Evolutionary conservation across 148 eudicot genomes (phyloP).

Genomic region (Mesembryanthemum crystallinum): DNA sequence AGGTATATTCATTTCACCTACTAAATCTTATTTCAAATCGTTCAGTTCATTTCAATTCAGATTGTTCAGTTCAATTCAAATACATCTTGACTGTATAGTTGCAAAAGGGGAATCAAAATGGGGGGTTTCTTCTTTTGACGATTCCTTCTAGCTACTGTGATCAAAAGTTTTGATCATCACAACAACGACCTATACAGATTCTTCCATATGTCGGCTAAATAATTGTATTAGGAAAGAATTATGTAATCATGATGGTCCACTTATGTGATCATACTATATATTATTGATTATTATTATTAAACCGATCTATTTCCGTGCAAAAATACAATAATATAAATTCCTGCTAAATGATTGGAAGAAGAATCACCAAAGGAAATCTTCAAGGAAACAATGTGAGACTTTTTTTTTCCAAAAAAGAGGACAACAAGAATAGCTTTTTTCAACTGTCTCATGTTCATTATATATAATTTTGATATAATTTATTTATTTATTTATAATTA

Average conservation of each 20-base stretch:
- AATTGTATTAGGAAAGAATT: not conserved
- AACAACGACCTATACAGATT: constrained; percentile 10
- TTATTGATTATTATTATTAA: not conserved
- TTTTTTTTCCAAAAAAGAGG: not conserved
- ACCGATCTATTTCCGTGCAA: constrained; percentile 9
- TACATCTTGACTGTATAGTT: no score
- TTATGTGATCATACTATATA: not conserved
- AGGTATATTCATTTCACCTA: no score
- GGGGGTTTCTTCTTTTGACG: not conserved
- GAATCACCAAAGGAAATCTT: constrained; percentile 5
- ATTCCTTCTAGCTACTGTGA: constrained; percentile 12
- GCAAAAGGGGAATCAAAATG: no score
- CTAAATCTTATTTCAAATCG: no score
- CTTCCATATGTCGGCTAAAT: constrained; percentile 7
- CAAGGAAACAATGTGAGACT: not conserved
- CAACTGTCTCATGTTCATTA: not conserved
- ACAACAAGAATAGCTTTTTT: constrained; percentile 4
- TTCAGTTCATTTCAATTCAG: no score
- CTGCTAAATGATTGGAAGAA: constrained; percentile 16
- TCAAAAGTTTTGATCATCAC: constrained; percentile 13
- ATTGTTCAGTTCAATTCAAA: no score
- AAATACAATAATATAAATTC: not conserved
- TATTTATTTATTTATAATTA: no score
- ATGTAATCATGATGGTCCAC: constrained; percentile 8
- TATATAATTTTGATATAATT: no score